These are phyloP conservation scores for Chytriomyces sp. DNA, from an alignment of 192 early-diverging fungal species.

Conservation along the genomic window DNA sequence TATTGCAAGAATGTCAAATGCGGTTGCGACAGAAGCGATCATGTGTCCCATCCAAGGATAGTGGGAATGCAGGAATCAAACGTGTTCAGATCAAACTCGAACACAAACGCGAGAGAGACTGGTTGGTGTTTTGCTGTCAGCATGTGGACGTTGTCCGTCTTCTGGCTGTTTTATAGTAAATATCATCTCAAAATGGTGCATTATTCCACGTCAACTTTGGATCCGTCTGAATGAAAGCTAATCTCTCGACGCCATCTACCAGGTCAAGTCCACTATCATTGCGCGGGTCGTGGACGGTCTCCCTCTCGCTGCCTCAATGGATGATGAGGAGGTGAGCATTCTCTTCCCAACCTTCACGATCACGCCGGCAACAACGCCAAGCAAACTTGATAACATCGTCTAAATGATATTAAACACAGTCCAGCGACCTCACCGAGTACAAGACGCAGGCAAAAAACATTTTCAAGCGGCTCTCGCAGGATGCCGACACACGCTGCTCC, in stretches of 20 bases:
- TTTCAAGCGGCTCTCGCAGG: constrained; percentile 81
- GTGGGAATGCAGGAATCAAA: too few relatives aligned
- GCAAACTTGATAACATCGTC: not conserved
- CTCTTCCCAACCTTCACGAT: not conserved
- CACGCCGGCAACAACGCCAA: not conserved
- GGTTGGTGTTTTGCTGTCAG: too few relatives aligned
- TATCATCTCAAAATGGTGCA: too few relatives aligned
- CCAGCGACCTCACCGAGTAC: constrained; percentile 82
- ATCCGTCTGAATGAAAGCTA: not conserved
- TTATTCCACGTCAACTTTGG: too few relatives aligned
- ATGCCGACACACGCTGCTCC: constrained; percentile 89
- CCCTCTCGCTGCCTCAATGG: constrained; percentile 92
- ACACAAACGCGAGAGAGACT: too few relatives aligned
- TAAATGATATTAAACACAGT: not conserved
- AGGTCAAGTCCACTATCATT: constrained; percentile 92
- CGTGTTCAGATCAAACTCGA: too few relatives aligned
- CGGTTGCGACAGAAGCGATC: too few relatives aligned
- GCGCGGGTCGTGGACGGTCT: constrained; percentile 91
- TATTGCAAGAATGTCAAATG: too few relatives aligned
- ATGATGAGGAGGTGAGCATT: constrained; percentile 79
- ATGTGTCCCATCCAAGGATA: too few relatives aligned
- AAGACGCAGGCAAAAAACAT: constrained; percentile 87
- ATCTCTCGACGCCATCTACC: not conserved
- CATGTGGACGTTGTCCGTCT: too few relatives aligned
- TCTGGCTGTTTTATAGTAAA: too few relatives aligned